Conservation (phyloP, 805 yeast genomes). For the Hanseniaspora vineae region DNA sequence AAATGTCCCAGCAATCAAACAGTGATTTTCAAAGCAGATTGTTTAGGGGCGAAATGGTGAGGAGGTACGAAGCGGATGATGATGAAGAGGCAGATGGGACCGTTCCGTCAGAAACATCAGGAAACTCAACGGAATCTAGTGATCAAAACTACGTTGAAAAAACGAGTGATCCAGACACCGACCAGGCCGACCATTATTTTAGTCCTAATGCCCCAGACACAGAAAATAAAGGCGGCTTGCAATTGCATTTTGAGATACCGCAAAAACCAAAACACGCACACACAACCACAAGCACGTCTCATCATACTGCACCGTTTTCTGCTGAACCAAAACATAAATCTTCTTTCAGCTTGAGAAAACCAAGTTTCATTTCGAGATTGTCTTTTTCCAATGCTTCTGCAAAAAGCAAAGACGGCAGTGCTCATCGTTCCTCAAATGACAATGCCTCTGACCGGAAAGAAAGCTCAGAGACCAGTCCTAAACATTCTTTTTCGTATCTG, state of each 20-base stretch:
- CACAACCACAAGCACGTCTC: neutral
- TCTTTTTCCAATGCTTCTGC: neutral
- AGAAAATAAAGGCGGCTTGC: neutral
- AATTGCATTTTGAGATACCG: slow-evolving; percentile 4
- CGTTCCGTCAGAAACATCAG: neutral
- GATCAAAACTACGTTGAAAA: too few species aligned
- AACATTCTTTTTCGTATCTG: too few species aligned
- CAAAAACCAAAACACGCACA: neutral
- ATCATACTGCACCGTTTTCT: neutral
- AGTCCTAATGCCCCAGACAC: neutral
- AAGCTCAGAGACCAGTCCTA: too few species aligned
- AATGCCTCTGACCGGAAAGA: too few species aligned
- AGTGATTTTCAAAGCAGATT: slow-evolving; percentile 22
- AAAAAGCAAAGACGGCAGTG: too few species aligned
- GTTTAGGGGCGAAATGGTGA: slow-evolving; percentile 23
- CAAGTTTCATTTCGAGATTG: neutral
- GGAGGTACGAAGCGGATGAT: slow-evolving; percentile 19
- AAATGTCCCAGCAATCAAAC: neutral
- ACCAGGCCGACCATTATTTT: neutral
- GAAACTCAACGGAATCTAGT: too few species aligned
- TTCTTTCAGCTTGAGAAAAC: neutral
- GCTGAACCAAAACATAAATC: neutral
- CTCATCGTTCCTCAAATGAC: too few species aligned
- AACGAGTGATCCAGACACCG: too few species aligned
- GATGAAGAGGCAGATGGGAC: slow-evolving; percentile 6